Base-by-base conservation (phyloP, 2,329 filamentous ascomycete species). In the Penicillium brasilianum region DNA sequence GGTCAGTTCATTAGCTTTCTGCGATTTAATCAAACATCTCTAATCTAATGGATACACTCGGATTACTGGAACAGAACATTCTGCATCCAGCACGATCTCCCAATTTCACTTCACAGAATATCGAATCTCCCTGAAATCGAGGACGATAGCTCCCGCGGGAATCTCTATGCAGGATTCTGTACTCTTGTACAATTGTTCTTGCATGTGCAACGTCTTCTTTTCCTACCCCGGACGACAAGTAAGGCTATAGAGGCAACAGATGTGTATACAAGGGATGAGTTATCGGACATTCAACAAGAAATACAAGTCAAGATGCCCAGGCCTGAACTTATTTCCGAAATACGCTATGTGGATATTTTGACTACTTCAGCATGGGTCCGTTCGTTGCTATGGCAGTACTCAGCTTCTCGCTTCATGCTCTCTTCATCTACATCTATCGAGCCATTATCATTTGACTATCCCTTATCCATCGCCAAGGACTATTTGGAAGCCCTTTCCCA, bases 381-480 rank as follows among this genome's bases (percentile, higher is more conserved):
- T 16, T 63, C 64, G 1, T 51, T 66, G 39, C 32, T 66, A 14
- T 66, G 64, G 64, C 64, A 66, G 41, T 64, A 66, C 11, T 62
- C 64, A 44, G 64, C 64, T n/a, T 64, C 64, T 22, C 64, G 57
- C 16, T 66, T 66, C 36, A 66, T 66, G 64, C 64, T 66, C 39
- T 55, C 60, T 20, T 66, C 64, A 20, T 57, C 58, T 16, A 60
- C 58, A 1, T 60, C 58, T 2, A 34, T 53, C 2, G 41, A 25
- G 11, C 41, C 41, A 11, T 11, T 44, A 16, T 25, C 41, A 6
- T 44, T 44, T 8, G 41, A 44, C 20, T 44, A 44, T 13, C 41
- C 41, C 2, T 20, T 44, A 3, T 44, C 20, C 10, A 44, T 44
- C 22, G 41, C 41, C 10, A 44, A 44, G 41, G 20, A 44, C 6